These are phyloP conservation scores for Sequoia sempervirens DNA, from an alignment of 75 land plant genomes.

Conservation along the genomic window DNA sequence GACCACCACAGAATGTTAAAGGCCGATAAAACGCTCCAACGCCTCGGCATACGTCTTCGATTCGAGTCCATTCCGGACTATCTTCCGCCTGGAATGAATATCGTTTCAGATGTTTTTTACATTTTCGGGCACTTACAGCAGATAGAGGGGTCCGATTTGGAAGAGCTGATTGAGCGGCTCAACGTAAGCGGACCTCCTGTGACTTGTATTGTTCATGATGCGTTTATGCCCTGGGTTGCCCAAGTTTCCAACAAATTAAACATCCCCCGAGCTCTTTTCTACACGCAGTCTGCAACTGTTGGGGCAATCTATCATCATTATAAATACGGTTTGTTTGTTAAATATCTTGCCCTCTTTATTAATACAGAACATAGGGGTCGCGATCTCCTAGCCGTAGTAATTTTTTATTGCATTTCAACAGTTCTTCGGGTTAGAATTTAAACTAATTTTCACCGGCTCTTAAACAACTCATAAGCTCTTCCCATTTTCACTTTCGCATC, in stretches of 20 bases:
- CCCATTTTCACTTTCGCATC: no score
- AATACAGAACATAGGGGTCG: no score
- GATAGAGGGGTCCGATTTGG: background rate
- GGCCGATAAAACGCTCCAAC: background rate
- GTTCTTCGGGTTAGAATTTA: no score
- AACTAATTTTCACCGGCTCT: no score
- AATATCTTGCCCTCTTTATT: no score
- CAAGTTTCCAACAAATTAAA: background rate
- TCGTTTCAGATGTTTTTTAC: background rate
- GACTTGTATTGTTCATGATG: no score
- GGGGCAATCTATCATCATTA: background rate
- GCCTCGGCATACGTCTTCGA: no score
- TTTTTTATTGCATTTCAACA: no score
- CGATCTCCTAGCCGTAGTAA: no score
- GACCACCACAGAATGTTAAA: background rate
- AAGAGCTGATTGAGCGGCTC: no score
- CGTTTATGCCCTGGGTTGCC: background rate
- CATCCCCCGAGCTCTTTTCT: background rate
- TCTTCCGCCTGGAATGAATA: background rate
- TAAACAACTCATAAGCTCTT: no score
- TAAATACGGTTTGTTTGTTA: background rate
- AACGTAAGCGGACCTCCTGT: no score
- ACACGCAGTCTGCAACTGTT: background rate
- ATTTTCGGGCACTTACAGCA: background rate
- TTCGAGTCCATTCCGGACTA: constrained; percentile 1